Conservation (phyloP, 1,284 basidiomycete species). For the Leucoagaricus sp. region DNA sequence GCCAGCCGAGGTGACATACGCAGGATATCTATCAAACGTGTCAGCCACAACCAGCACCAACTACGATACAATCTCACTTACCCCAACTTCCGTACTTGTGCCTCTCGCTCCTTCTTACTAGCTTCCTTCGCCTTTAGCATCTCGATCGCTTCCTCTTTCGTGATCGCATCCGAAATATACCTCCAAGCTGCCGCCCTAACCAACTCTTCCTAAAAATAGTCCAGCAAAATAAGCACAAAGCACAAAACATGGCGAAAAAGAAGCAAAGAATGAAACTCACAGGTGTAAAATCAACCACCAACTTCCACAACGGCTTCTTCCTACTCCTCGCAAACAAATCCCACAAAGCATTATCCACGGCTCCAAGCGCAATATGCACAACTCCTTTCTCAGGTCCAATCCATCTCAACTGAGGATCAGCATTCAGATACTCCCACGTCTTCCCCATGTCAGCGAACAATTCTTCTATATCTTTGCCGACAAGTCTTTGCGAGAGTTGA, state of each 20-base stretch:
- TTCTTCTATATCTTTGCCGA: slow-evolving; percentile 83
- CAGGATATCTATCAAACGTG: slow-evolving; percentile 70
- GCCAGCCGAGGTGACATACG: slow-evolving; percentile 93
- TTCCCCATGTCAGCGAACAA: slow-evolving; percentile 90
- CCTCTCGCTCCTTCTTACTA: slow-evolving; percentile 79
- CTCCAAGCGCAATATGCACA: slow-evolving; percentile 80
- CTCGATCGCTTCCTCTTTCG: slow-evolving; percentile 84
- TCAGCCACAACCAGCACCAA: not conserved
- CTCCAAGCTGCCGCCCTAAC: slow-evolving; percentile 84
- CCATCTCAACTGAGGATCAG: slow-evolving; percentile 91
- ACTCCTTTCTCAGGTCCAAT: slow-evolving; percentile 89
- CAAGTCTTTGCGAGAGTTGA: slow-evolving; percentile 75
- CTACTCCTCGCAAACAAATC: slow-evolving; percentile 80
- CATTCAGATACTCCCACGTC: slow-evolving; percentile 77
- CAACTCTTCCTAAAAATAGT: slow-evolving; percentile 71
- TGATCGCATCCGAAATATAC: slow-evolving; percentile 94
- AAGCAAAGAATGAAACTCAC: slow-evolving; percentile 40
- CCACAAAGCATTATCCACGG: slow-evolving; percentile 83
- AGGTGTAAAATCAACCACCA: slow-evolving; percentile 82
- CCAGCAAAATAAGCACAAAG: not conserved
- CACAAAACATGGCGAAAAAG: too few relatives aligned
- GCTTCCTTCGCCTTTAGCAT: slow-evolving; percentile 80
- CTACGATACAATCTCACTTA: slow-evolving; percentile 26
- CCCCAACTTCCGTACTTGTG: slow-evolving; percentile 67
- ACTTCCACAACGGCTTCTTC: slow-evolving; percentile 84